Evolutionary conservation across 2,329 filamentous ascomycete genomes (phyloP).

Genomic region (Fusarium longipes): DNA sequence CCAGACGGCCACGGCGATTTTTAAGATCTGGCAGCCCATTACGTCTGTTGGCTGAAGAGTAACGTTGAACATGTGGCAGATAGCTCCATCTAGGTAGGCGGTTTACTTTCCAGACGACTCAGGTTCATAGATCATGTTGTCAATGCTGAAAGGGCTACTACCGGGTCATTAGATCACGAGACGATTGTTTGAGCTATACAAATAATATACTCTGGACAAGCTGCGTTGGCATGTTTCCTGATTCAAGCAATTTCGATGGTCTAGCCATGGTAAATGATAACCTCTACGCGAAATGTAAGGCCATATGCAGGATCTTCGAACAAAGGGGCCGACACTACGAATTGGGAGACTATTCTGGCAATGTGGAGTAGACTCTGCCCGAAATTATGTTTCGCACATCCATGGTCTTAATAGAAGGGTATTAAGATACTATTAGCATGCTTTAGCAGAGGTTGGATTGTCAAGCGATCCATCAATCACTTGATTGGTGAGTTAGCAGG

Average conservation of each 20-base stretch:
- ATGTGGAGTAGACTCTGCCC: constrained; percentile 43
- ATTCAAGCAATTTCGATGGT: constrained; percentile 35
- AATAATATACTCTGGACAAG: constrained; percentile 29
- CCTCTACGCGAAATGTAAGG: constrained; percentile 30
- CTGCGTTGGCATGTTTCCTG: constrained; percentile 30
- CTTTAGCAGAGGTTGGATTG: constrained; percentile 33
- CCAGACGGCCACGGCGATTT: constrained; percentile 44
- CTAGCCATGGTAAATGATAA: constrained; percentile 39
- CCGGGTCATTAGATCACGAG: neutral
- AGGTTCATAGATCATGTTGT: neutral
- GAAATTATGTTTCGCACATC: constrained; percentile 48
- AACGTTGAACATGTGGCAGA: constrained; percentile 35
- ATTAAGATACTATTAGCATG: constrained; percentile 45
- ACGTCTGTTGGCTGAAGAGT: constrained; percentile 38
- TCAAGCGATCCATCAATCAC: constrained; percentile 6
- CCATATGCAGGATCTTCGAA: constrained; percentile 33
- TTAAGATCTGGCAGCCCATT: constrained; percentile 47
- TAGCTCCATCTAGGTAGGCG: constrained; percentile 33
- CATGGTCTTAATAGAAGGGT: constrained; percentile 42
- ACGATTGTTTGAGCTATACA: constrained; percentile 11
- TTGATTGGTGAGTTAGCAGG: constrained; percentile 35
- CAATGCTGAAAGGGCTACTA: neutral
- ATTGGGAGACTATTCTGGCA: constrained; percentile 37
- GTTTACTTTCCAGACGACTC: constrained; percentile 9
- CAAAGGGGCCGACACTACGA: constrained; percentile 39